Conservation (phyloP, 176 grass and related monocot genomes). For the Calamus simplicifolius region DNA sequence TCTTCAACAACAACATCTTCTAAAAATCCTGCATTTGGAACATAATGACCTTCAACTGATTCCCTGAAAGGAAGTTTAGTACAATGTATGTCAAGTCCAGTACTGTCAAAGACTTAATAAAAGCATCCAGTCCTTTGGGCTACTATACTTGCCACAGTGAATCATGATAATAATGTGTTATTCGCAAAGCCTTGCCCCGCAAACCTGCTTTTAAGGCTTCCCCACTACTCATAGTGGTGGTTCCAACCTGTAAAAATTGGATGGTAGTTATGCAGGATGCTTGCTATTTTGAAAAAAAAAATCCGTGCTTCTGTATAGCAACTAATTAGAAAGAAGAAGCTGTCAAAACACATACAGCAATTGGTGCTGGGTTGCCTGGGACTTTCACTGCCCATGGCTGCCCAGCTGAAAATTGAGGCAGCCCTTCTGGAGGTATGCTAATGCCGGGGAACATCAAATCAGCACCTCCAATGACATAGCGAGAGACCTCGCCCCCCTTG, state of each 20-base stretch:
- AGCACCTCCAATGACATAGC: conserved; percentile 63
- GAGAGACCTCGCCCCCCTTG: conserved; percentile 84
- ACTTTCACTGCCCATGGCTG: conserved; percentile 85
- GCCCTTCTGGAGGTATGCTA: conserved; percentile 62
- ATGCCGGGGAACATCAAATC: conserved; percentile 99
- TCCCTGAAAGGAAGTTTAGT: conserved; percentile 41
- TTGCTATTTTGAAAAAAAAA: too few relatives aligned
- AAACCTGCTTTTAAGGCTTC: conserved; percentile 73
- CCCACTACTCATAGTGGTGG: conserved; percentile 62
- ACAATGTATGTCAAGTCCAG: neutral
- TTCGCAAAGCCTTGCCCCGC: conserved; percentile 76
- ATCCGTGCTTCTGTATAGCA: too few relatives aligned
- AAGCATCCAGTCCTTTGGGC: neutral
- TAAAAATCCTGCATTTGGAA: conserved; percentile 90
- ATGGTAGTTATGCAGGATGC: too few relatives aligned
- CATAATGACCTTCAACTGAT: conserved; percentile 65
- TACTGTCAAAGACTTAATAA: neutral
- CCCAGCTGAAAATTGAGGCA: conserved; percentile 73
- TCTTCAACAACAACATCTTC: conserved; percentile 85
- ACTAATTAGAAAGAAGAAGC: too few relatives aligned
- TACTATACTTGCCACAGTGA: conserved; percentile 70
- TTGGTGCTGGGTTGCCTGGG: conserved; percentile 75
- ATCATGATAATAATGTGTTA: conserved; percentile 74
- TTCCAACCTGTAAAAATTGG: conserved; percentile 47
- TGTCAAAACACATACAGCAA: conserved; percentile 53